phyloP scores from a whole-genome alignment of 805 yeast genomes.

The Blastobotrys parvus region DNA sequence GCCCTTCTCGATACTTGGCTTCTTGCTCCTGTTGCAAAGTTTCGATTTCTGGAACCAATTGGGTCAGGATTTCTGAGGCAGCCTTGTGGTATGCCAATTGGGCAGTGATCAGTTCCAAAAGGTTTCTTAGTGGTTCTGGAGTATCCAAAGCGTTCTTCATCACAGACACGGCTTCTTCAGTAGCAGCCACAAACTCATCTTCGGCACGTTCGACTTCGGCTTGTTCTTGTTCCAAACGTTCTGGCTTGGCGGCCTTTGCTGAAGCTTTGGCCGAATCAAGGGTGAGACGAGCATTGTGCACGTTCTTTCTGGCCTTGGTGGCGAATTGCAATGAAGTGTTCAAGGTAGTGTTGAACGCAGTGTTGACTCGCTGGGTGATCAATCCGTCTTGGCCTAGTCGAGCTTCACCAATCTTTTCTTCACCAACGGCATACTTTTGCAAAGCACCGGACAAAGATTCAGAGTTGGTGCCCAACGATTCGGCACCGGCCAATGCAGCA shows the following conservation, averaged over 20 bases:
- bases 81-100: constrained; percentile 75
- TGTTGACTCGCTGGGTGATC: constrained; percentile 61
- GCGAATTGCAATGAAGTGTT: constrained; percentile 55
- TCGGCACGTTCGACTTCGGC: constrained; percentile 76
- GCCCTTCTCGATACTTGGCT: constrained; percentile 27
- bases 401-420: constrained; percentile 72
- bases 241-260: constrained; percentile 44
- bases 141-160: constrained; percentile 74
- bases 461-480: constrained; percentile 32
- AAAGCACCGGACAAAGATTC: constrained; percentile 52
- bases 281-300: constrained; percentile 66
- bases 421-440: constrained; percentile 57
- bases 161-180: constrained; percentile 75
- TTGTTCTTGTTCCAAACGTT: constrained; percentile 64
- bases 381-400: constrained; percentile 74
- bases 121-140: constrained; percentile 58
- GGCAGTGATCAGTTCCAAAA: constrained; percentile 63
- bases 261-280: constrained; percentile 70
- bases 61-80: constrained; percentile 58
- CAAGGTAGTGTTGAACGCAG: constrained; percentile 54
- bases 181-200: constrained; percentile 83
- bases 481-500: constrained; percentile 52
- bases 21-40: constrained; percentile 47
- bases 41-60: constrained; percentile 57
- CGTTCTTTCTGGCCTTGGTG: constrained; percentile 59